Conservation (phyloP, 805 yeast species). For the Diddensiella santjacobensis region DNA sequence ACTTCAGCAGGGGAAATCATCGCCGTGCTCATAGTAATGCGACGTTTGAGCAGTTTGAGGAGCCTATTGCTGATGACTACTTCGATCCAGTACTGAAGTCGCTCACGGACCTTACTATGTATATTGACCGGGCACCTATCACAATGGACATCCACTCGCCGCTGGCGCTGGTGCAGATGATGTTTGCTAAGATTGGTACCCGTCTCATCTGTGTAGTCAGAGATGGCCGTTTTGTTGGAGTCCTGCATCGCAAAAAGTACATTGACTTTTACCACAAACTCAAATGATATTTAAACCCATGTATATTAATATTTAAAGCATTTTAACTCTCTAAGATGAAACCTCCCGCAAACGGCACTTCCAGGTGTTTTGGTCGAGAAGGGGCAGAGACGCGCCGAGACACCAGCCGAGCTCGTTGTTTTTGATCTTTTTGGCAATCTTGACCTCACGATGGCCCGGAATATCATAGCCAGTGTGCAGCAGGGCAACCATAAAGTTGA, state of each 20-base stretch:
- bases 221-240: constrained; percentile 47
- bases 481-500: constrained; percentile 84
- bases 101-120: constrained; percentile 38
- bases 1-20: constrained; percentile 1
- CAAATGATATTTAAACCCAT: constrained; percentile 5
- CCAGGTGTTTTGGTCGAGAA: constrained; percentile 46
- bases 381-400: constrained; percentile 92
- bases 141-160: constrained; percentile 47
- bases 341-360: constrained; percentile 16
- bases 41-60: constrained; percentile 18
- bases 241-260: constrained; percentile 50
- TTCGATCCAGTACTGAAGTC: constrained; percentile 4
- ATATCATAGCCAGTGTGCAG: constrained; percentile 96
- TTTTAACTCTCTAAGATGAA: background rate
- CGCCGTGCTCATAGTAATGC: background rate
- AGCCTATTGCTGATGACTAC: background rate
- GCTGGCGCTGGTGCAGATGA: constrained; percentile 46
- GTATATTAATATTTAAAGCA: background rate
- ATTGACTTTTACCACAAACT: constrained; percentile 40
- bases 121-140: constrained; percentile 46
- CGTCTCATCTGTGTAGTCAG: constrained; percentile 45
- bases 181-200: constrained; percentile 51
- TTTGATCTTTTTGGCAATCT: constrained; percentile 85
- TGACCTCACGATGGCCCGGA: constrained; percentile 82
- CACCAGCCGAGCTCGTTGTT: constrained; percentile 98